A percentile compares a stretch with the other conserved stretches of the same genome.
Conservation (phyloP, 2,329 filamentous ascomycete species). For the Alternaria brassicae region DNA sequence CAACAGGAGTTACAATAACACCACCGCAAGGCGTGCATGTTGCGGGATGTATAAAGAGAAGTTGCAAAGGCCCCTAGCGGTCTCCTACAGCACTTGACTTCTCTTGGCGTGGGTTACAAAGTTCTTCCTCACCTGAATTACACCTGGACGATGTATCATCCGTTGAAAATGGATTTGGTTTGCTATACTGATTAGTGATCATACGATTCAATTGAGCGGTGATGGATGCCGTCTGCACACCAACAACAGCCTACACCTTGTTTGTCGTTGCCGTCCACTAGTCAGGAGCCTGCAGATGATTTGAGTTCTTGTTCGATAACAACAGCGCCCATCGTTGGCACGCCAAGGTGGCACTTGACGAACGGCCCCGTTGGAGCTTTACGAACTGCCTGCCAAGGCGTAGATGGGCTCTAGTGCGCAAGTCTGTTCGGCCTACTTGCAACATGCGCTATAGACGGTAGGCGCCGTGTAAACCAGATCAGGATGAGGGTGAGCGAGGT, state of each 20-base stretch:
- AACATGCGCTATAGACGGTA: background rate
- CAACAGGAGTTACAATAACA: background rate
- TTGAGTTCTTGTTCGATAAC: background rate
- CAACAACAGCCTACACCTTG: background rate
- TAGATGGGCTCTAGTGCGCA: background rate
- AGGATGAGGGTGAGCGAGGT: background rate
- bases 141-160: background rate
- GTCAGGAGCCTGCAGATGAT: background rate
- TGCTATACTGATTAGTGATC: background rate
- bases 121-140: rapidly evolving
- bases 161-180: background rate
- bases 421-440: background rate
- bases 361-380: too few relatives aligned
- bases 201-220: background rate
- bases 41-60: background rate
- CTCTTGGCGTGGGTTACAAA: background rate
- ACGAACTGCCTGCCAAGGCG: background rate
- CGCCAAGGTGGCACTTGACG: background rate
- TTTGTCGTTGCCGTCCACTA: background rate
- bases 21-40: background rate
- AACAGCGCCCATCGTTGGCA: background rate
- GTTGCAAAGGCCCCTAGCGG: background rate
- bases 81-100: background rate
- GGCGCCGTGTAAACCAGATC: background rate
- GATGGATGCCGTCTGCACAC: background rate